phyloP scores from a whole-genome alignment of 495 filamentous ascomycete genomes.

The Ramalina intermedia region DNA sequence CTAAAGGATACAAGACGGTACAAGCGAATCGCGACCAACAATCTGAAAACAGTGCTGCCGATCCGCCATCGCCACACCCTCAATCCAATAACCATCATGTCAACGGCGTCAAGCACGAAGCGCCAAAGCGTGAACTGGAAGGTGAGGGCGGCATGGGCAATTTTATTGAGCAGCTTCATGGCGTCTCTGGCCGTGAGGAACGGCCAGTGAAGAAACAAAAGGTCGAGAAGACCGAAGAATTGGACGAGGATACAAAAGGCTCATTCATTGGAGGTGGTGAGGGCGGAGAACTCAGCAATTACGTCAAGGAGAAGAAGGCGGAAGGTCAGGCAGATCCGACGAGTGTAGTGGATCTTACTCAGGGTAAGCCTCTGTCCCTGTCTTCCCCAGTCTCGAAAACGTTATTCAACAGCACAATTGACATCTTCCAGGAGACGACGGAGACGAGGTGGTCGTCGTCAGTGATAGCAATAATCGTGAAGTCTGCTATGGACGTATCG shows the following conservation, averaged over 20 bases:
- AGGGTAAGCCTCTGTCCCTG: slow-evolving; percentile 22
- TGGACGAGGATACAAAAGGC: slow-evolving; percentile 26
- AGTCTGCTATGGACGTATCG: slow-evolving; percentile 76
- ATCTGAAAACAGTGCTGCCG: not conserved
- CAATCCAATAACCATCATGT: not conserved
- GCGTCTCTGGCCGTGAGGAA: slow-evolving; percentile 47
- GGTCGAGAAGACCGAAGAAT: slow-evolving; percentile 26
- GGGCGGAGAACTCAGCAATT: slow-evolving; percentile 44
- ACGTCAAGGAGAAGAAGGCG: slow-evolving; percentile 40
- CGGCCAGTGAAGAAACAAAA: slow-evolving; percentile 55
- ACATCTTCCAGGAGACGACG: slow-evolving; percentile 27
- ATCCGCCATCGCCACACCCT: not conserved
- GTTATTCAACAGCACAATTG: not conserved
- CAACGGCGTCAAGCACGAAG: slow-evolving; percentile 1
- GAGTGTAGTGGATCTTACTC: slow-evolving; percentile 51
- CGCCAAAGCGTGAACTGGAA: slow-evolving; percentile 10
- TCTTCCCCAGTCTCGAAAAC: not conserved
- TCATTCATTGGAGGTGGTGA: slow-evolving; percentile 31
- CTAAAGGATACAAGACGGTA: slow-evolving; percentile 5
- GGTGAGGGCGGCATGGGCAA: slow-evolving; percentile 18
- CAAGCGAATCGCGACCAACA: not conserved
- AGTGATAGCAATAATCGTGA: slow-evolving; percentile 36
- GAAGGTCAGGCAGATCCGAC: slow-evolving; percentile 29
- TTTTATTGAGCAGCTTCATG: slow-evolving; percentile 55
- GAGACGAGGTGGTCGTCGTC: slow-evolving; percentile 34